Base-by-base conservation (phyloP, 2,329 filamentous ascomycete species). In the Nemania abortiva region DNA sequence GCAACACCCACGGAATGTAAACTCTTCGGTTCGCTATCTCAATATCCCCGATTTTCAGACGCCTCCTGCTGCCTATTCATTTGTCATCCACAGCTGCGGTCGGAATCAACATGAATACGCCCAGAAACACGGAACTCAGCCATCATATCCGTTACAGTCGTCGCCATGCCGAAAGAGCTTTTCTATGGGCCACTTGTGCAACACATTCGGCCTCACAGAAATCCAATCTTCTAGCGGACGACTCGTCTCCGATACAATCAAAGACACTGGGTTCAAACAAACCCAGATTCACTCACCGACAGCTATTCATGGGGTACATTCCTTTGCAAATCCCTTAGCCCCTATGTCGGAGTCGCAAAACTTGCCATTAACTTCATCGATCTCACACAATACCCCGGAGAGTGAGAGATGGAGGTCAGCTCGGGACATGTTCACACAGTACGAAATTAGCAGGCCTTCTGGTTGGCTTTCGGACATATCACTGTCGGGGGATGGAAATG, bases 351-450 rank as follows among this genome's bases (percentile, higher is more conserved):
- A 37, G 52, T n/a, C 39, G n/a, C 65, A 68, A 68, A 68, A 37
- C 10, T 29, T 60, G 22, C 70, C 72, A 34, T 69, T 58, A 10
- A n/a, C 24, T 37, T 74, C 74, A 18, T 49, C 71, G 58, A 39
- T 68, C 45, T 68, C 68, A 59, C 74, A 69, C 63, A 75, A 64
- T 5, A 79, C 75, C 1, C 81, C 79, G 6, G 79, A 80, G 2
- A 77, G 74, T 10, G 76, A 78, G 56, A 80, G 80, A 56, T 79
- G 79, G 6, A 78, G 81, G 56, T 84, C 83, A 65, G 85, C 84
- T 7, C 77, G 84, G 58, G 80, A 85, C 7, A 78, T 87, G 10
- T 86, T 86, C 68, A 79, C 82, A 45, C 79, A 83, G 50, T 82
- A 85, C 73, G 80, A 82, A 1, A 81, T 87, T 65, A 79, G 83